Percentiles rank a stretch among this genome's conserved stretches.
Evolutionary conservation across 495 filamentous ascomycete genomes (phyloP).

Genomic region (Pyrenopolyporus hunteri): DNA sequence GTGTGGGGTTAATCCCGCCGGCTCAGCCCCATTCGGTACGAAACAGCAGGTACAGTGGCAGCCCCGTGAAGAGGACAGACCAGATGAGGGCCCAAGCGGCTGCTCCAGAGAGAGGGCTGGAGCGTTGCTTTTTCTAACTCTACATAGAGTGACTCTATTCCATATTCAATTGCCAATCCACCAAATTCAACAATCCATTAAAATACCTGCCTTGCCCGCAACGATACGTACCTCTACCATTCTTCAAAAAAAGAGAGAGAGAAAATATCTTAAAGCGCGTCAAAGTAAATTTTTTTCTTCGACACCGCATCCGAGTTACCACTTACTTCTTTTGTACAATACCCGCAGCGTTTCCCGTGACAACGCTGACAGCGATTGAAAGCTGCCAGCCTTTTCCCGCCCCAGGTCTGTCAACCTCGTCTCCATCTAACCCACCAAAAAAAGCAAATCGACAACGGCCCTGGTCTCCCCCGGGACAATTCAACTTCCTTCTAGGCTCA

Average conservation of each 20-base stretch:
- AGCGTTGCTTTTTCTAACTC: constrained; percentile 21
- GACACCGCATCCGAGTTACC: background rate
- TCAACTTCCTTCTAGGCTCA: constrained; percentile 30
- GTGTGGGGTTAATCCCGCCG: background rate
- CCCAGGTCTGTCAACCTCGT: constrained; percentile 4
- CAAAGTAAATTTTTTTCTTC: constrained; percentile 4
- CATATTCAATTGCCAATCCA: constrained; percentile 16
- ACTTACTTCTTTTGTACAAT: constrained; percentile 11
- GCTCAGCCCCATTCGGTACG: constrained; percentile 6
- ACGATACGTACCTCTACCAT: constrained; percentile 6
- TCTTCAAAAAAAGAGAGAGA: constrained; percentile 1
- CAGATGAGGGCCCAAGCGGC: constrained; percentile 23
- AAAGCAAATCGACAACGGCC: constrained; percentile 10
- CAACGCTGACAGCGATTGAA: background rate
- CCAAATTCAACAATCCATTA: constrained; percentile 25
- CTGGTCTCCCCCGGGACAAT: background rate
- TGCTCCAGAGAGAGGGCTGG: background rate
- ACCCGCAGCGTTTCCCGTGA: too few species aligned
- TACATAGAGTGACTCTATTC: constrained; percentile 3
- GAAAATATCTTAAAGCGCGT: constrained; percentile 10
- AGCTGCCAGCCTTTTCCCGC: constrained; percentile 10
- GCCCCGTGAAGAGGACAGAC: constrained; percentile 9
- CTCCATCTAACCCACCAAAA: background rate
- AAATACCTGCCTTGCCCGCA: background rate
- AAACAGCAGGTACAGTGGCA: background rate